These are phyloP conservation scores for Fragosphaeria purpurea DNA, from an alignment of 2,329 filamentous ascomycete species.

Conservation along the genomic window DNA sequence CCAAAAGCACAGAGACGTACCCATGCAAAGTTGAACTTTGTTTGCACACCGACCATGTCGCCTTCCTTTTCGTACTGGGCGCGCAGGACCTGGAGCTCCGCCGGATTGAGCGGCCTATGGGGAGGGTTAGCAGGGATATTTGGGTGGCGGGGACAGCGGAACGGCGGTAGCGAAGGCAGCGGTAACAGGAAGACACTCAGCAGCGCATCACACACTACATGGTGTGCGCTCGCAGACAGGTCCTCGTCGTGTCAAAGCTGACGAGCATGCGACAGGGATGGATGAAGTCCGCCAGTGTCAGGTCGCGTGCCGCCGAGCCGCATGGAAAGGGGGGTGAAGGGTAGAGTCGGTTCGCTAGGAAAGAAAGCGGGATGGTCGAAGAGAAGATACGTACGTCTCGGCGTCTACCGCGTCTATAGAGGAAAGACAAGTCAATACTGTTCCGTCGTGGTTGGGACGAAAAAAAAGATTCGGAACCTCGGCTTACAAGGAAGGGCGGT, in stretches of 20 bases:
- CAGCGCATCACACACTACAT: no score
- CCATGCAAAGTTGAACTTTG: constrained; percentile 99
- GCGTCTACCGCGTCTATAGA: constrained; percentile 85
- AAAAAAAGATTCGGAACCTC: background rate
- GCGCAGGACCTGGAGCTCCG: constrained; percentile 85
- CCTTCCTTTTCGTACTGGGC: constrained; percentile 96
- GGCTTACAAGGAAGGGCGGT: constrained; percentile 12
- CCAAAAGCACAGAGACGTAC: constrained; percentile 36
- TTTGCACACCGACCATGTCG: constrained; percentile 92
- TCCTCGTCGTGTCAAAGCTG: no score
- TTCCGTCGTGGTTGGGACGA: no score
- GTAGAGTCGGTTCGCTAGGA: background rate
- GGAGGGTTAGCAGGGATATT: background rate
- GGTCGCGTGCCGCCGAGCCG: no score
- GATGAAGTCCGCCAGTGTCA: no score
- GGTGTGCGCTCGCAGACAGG: no score
- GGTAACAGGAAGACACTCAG: no score
- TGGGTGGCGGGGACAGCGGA: no score
- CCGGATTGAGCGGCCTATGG: constrained; percentile 71
- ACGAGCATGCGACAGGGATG: no score
- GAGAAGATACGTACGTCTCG: constrained; percentile 59
- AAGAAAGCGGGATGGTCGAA: background rate
- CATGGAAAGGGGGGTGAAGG: no score
- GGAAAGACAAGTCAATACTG: background rate
- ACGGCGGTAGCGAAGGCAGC: no score